Evolutionary conservation across 352 stramenopile genomes (phyloP), one percentile per base, ranked within the genome.

Genomic region (Pythium coloratum): DNA sequence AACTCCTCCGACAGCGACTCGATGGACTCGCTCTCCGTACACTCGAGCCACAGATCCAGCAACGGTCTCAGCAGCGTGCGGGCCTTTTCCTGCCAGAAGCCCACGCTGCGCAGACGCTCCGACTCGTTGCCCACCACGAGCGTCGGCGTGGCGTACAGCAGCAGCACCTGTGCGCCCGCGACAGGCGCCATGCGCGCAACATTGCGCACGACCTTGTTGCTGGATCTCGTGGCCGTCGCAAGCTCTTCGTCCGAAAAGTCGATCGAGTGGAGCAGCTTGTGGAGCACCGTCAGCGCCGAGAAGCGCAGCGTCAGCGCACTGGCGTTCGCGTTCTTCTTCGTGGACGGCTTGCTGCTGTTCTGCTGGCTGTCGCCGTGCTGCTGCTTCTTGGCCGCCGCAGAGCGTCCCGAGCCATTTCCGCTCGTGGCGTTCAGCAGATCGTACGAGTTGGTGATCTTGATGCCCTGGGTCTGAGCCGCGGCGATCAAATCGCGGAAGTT

Each of bases 401-500:
- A 30, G 8, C 46, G 46, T 24, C 56, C 64, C 0, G 57, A 53
- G 34, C 56, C 34, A 32, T 67, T 59, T 62, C 62, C 42, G 4
- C 42, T 38, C 9, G 50, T 61, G 10, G 58, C 20, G 38, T 72
- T 71, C 24, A 95, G 64, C 53, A 90, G 24, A 50, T 90, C 77
- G 73, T 95, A 95, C 64, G 76, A 81, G 69, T 95, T 95, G 59
- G 73, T 91, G 63, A 95, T 82, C 59, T 83, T 75, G 59, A 93
- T 91, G 0, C 85, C 83, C 49, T 92, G 83, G 1, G 80, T 78
- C 68, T 89, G 77, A 16, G 82, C 75, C 0, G 84, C 76, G 5
- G 77, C 76, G 34, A 95, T 80, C 24, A 92, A 70, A 55, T 93
- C 84, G 34, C 77, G 73, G 46, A 95, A 93, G 70, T 93, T 95